A percentile compares a stretch with the other conserved stretches of the same genome.
phyloP scores from a whole-genome alignment of 139 green algal species.

The Chlorella sp. region DNA sequence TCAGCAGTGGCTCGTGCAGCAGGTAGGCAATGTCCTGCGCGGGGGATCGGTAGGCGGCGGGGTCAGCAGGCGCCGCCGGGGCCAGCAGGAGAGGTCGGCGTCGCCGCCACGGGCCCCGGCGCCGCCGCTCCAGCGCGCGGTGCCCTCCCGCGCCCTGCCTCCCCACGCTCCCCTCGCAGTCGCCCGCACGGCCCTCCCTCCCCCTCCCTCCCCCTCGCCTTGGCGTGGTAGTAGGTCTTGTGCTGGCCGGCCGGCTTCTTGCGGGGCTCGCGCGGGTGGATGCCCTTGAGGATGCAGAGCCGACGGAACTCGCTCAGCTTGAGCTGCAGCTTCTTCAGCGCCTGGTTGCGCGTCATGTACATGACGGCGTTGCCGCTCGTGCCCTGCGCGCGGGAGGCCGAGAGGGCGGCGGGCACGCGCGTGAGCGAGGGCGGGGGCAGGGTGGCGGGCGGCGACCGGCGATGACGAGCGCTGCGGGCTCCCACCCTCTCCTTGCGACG shows the following conservation, averaged over 20 bases:
- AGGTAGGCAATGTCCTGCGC: conserved; percentile 98
- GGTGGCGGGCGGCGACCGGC: neutral
- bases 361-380: conserved; percentile 75
- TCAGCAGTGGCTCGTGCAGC: conserved; percentile 92
- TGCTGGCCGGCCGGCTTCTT: conserved; percentile 92
- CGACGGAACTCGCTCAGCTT: conserved; percentile 95
- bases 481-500: neutral
- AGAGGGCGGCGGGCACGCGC: neutral
- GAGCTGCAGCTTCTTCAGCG: conserved; percentile 96
- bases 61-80: too few relatives aligned
- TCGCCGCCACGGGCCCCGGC: too few relatives aligned
- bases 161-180: too few relatives aligned
- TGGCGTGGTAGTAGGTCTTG: conserved; percentile 99
- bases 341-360: conserved; percentile 95
- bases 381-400: conserved; percentile 34
- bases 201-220: too few relatives aligned
- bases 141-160: too few relatives aligned
- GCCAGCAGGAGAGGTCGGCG: too few relatives aligned
- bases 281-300: conserved; percentile 98
- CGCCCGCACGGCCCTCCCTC: too few relatives aligned
- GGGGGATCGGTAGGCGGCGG: too few relatives aligned
- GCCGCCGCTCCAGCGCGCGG: too few relatives aligned
- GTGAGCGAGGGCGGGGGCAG: neutral
- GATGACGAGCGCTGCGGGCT: neutral
- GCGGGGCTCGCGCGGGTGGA: conserved; percentile 96